These are phyloP conservation scores for Phytophthora pistaciae DNA, from an alignment of 352 stramenopile genomes.

Conservation along the genomic window DNA sequence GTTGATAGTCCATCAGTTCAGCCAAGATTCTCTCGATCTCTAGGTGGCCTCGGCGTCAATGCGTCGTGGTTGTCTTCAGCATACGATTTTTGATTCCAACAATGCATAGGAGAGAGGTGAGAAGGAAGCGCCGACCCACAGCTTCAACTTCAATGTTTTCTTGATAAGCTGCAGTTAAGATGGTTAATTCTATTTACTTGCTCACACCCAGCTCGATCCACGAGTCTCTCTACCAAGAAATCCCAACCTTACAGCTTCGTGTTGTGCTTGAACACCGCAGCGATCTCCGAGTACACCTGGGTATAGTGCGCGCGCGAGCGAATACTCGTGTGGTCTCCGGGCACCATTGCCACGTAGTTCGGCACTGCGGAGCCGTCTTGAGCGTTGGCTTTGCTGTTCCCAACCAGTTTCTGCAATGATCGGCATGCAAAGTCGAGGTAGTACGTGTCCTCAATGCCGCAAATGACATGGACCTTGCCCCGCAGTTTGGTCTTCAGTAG, in stretches of 20 bases:
- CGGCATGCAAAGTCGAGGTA: slow-evolving; percentile 78
- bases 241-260: slow-evolving; percentile 3
- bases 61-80: no score
- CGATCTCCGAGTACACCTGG: slow-evolving; percentile 73
- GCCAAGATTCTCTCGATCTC: no score
- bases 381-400: slow-evolving; percentile 26
- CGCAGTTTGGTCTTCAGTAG: slow-evolving; percentile 53
- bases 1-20: no score
- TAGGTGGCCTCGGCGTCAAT: no score
- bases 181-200: not conserved
- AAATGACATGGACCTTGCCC: slow-evolving; percentile 81
- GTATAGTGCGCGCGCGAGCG: slow-evolving; percentile 72
- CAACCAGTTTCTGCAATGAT: slow-evolving; percentile 63
- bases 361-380: slow-evolving; percentile 37
- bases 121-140: no score
- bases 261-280: slow-evolving; percentile 34
- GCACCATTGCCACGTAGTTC: slow-evolving; percentile 77
- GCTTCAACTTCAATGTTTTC: no score
- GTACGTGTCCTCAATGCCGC: slow-evolving; percentile 78
- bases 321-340: slow-evolving; percentile 79
- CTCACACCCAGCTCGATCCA: not conserved
- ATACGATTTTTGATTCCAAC: rapidly evolving
- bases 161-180: not conserved
- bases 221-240: not conserved
- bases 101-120: no score